Percentiles rank a stretch among this genome's conserved stretches.
phyloP scores from a whole-genome alignment of 208 protist genomes.

The Wallacemonas sp. region DNA sequence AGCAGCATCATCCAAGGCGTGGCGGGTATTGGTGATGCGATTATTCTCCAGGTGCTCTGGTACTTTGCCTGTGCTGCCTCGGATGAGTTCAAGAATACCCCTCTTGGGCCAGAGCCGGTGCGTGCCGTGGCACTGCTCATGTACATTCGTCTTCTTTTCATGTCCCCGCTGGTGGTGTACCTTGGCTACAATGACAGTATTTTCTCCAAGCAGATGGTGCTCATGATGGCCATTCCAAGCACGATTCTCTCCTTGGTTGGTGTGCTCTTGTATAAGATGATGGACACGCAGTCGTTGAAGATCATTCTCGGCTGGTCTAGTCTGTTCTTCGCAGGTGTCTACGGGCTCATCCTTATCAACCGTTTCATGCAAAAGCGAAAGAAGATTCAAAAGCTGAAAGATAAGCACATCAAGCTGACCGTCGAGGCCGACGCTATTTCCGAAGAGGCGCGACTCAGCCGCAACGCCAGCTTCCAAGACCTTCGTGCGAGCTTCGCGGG shows the following conservation, averaged over 20 bases:
- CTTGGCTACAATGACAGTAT: constrained; percentile 46
- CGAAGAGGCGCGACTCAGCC: constrained; percentile 41
- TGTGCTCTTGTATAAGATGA: constrained; percentile 36
- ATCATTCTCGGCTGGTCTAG: constrained; percentile 46
- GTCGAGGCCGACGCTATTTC: constrained; percentile 42
- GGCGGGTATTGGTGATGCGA: constrained; percentile 59
- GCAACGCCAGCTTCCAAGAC: constrained; percentile 34
- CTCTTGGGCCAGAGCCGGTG: constrained; percentile 40
- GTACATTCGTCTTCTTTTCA: constrained; percentile 61
- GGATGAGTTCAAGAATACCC: constrained; percentile 34
- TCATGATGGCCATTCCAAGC: constrained; percentile 59
- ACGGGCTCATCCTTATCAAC: constrained; percentile 40
- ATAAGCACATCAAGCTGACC: constrained; percentile 37
- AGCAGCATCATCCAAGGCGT: constrained; percentile 57
- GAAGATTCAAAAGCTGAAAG: constrained; percentile 31
- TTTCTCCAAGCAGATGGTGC: constrained; percentile 53
- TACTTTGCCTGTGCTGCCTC: constrained; percentile 24
- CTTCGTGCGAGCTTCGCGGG: constrained; percentile 42
- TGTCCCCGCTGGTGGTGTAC: constrained; percentile 51
- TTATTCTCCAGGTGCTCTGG: constrained; percentile 60
- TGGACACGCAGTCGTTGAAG: constrained; percentile 25
- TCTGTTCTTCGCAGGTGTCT: constrained; percentile 40
- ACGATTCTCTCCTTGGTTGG: constrained; percentile 46
- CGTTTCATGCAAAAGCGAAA: constrained; percentile 31
- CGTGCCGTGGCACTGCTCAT: constrained; percentile 51